These are phyloP conservation scores for Barnettozyma californica DNA, from an alignment of 805 yeast species.

Conservation along the genomic window DNA sequence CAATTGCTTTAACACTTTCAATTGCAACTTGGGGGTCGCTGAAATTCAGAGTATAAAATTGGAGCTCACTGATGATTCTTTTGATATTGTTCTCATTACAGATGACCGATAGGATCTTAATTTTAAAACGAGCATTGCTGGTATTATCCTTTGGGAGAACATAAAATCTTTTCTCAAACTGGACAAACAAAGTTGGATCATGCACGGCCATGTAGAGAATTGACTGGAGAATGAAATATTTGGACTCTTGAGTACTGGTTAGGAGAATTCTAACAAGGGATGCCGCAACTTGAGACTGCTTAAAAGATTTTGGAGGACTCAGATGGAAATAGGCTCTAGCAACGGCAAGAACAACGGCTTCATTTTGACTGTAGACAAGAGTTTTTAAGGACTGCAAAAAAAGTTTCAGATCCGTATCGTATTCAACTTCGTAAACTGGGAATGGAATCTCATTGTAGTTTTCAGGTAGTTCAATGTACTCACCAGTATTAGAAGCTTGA, in stretches of 20 bases:
- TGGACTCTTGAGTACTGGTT: slow-evolving; percentile 30
- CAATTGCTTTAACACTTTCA: slow-evolving; percentile 57
- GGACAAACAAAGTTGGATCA: slow-evolving; percentile 31
- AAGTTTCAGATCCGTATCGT: slow-evolving; percentile 52
- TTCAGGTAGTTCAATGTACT: slow-evolving; percentile 38
- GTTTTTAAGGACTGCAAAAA: slow-evolving; percentile 44
- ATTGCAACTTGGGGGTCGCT: slow-evolving; percentile 26
- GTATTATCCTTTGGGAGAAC: slow-evolving; percentile 50
- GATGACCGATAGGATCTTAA: slow-evolving; percentile 56
- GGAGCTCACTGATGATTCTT: slow-evolving; percentile 54
- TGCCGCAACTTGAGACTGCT: slow-evolving; percentile 42
- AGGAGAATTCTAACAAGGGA: slow-evolving; percentile 41
- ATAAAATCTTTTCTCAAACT: slow-evolving; percentile 44
- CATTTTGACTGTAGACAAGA: slow-evolving; percentile 47
- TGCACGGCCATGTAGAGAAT: slow-evolving; percentile 36
- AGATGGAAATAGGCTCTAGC: slow-evolving; percentile 51
- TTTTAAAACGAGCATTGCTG: slow-evolving; percentile 44
- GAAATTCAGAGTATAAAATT: slow-evolving; percentile 42
- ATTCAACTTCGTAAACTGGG: slow-evolving; percentile 36
- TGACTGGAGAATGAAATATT: slow-evolving; percentile 40
- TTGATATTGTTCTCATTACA: slow-evolving; percentile 48
- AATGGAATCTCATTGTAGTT: slow-evolving; percentile 33
- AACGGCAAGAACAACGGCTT: slow-evolving; percentile 56
- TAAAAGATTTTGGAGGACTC: slow-evolving; percentile 51
- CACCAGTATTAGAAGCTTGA: slow-evolving; percentile 24